Percentiles rank a stretch among this genome's conserved stretches.
phyloP scores from a whole-genome alignment of 495 filamentous ascomycete species.

The Cudoniella acicularis region DNA sequence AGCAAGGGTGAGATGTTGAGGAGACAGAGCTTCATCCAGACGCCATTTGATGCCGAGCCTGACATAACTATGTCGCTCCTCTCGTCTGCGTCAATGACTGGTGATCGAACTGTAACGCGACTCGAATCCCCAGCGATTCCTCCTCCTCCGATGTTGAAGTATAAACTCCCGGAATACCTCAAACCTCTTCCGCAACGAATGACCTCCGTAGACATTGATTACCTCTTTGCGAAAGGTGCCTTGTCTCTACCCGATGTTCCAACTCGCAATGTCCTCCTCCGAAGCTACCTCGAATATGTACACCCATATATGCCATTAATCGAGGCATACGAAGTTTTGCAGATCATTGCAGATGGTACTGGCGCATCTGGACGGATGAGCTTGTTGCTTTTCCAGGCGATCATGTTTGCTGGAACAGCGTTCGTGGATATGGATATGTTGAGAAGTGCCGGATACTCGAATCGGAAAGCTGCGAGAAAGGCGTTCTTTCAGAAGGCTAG shows the following conservation, averaged over 20 bases:
- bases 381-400: constrained; percentile 46
- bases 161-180: constrained; percentile 63
- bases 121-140: constrained; percentile 17
- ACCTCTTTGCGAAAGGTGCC: constrained; percentile 71
- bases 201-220: constrained; percentile 68
- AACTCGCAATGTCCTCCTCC: constrained; percentile 69
- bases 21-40: constrained; percentile 5
- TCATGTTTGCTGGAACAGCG: constrained; percentile 29
- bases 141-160: constrained; percentile 16
- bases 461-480: constrained; percentile 70
- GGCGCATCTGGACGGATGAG: constrained; percentile 65
- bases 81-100: constrained; percentile 15
- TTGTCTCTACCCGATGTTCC: constrained; percentile 62
- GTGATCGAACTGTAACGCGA: constrained; percentile 16
- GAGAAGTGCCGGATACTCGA: constrained; percentile 63
- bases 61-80: constrained; percentile 8
- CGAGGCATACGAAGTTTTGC: constrained; percentile 70
- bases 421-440: constrained; percentile 69
- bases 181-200: constrained; percentile 67
- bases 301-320: constrained; percentile 88
- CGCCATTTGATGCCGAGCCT: constrained; percentile 6
- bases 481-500: constrained; percentile 76
- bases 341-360: constrained; percentile 59
- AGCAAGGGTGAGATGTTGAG: constrained; percentile 13
- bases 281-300: constrained; percentile 76